These are phyloP conservation scores for Metschnikowia colocasiae DNA, from an alignment of 805 yeast species.

Conservation along the genomic window DNA sequence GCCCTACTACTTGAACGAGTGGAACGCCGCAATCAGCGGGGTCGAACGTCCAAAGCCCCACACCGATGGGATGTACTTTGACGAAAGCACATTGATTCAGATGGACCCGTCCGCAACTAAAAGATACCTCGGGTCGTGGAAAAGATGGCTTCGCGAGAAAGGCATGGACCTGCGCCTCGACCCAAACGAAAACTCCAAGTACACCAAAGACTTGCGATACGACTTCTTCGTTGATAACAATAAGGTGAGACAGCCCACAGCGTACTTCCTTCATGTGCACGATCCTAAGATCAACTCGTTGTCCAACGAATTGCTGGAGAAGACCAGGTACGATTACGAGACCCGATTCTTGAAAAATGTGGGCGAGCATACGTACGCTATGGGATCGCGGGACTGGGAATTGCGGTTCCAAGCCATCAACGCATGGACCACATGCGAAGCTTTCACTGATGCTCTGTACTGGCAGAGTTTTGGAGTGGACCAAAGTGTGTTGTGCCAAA, in stretches of 20 bases:
- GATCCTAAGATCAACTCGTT: conserved; percentile 33
- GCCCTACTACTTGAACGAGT: conserved; percentile 26
- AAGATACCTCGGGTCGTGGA: conserved; percentile 25
- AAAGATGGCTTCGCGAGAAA: conserved; percentile 22
- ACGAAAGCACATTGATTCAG: conserved; percentile 33
- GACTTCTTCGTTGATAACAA: conserved; percentile 17
- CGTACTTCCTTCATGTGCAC: conserved; percentile 31
- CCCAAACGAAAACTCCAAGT: conserved; percentile 29
- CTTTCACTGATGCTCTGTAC: conserved; percentile 19
- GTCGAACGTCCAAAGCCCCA: conserved; percentile 4
- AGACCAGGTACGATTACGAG: conserved; percentile 18
- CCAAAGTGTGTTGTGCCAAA: conserved; percentile 14
- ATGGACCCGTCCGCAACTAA: conserved; percentile 24
- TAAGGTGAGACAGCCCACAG: conserved; percentile 19
- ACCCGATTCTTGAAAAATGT: conserved; percentile 25
- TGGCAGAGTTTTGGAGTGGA: conserved; percentile 21
- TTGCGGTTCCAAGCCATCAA: conserved; percentile 31
- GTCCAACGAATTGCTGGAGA: conserved; percentile 16
- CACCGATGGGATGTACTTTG: conserved; percentile 14
- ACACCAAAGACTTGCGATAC: conserved; percentile 21
- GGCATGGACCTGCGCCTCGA: conserved; percentile 28
- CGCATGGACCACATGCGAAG: conserved; percentile 30
- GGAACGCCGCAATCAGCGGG: conserved; percentile 17
- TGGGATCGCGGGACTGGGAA: conserved; percentile 31
- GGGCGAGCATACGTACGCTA: conserved; percentile 15